These are phyloP conservation scores for Citrullus amarus DNA, from an alignment of 306 rosid genomes.

Conservation along the genomic window DNA sequence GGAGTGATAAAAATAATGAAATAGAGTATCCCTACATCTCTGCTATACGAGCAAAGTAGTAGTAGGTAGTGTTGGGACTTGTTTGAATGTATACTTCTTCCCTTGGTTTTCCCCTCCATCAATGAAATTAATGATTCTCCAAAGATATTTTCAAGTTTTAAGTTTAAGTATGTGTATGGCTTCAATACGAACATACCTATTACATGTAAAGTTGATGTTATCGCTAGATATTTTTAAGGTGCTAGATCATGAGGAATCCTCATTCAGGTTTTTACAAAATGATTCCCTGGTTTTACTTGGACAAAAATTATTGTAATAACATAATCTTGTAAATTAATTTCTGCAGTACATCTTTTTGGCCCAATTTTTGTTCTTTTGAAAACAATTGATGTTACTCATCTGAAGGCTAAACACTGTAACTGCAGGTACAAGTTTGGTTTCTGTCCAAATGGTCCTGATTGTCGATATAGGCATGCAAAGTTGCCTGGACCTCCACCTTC, in stretches of 20 bases:
- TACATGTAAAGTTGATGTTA: background rate
- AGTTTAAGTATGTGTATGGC: background rate
- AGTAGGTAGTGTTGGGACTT: background rate
- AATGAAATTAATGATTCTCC: background rate
- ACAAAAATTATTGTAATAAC: background rate
- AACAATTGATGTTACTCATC: background rate
- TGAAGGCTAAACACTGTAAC: slow-evolving; percentile 12
- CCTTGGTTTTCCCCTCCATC: background rate
- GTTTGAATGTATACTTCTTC: background rate
- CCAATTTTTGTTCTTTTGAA: background rate
- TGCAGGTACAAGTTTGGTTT: slow-evolving; percentile 97
- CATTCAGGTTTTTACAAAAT: background rate
- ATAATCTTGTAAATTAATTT: background rate
- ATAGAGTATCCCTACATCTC: background rate
- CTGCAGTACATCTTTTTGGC: background rate
- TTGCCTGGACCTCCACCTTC: slow-evolving; percentile 94
- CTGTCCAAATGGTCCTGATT: slow-evolving; percentile 98
- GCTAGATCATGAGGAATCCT: background rate
- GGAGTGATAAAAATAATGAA: background rate
- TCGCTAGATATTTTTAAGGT: no score
- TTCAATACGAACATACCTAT: background rate
- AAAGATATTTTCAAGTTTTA: background rate
- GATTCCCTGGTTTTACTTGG: background rate
- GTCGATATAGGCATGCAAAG: slow-evolving; percentile 95
- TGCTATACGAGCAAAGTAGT: background rate